These are phyloP conservation scores for Leishmania tarentolae DNA, from an alignment of 208 protist genomes.

Conservation along the genomic window DNA sequence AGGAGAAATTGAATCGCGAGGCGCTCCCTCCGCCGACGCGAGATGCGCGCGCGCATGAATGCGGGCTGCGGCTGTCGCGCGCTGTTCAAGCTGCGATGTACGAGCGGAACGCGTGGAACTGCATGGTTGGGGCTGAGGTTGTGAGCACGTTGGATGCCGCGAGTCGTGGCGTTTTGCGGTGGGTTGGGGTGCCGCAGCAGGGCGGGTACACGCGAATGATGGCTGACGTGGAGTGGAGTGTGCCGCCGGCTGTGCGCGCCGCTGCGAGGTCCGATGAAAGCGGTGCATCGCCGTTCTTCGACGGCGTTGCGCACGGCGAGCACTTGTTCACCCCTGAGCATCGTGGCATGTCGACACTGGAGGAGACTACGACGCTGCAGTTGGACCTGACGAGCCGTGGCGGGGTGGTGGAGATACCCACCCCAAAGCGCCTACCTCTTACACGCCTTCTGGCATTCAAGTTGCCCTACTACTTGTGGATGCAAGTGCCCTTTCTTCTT, in stretches of 20 bases:
- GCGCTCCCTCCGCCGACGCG: conserved; percentile 32
- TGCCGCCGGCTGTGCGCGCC: conserved; percentile 31
- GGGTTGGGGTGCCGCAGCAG: conserved; percentile 66
- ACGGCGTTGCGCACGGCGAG: conserved; percentile 67
- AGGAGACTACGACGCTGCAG: conserved; percentile 44
- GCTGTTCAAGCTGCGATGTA: conserved; percentile 32
- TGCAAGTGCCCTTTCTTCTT: conserved; percentile 53
- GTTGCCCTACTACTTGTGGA: conserved; percentile 38
- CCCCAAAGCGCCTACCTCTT: conserved; percentile 23
- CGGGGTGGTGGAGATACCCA: conserved; percentile 22
- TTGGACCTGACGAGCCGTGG: conserved; percentile 17
- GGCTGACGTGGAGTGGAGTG: conserved; percentile 74
- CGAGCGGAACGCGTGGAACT: conserved; percentile 50
- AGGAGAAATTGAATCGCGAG: conserved; percentile 49
- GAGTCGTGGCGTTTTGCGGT: conserved; percentile 62
- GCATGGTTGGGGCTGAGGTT: conserved; percentile 47
- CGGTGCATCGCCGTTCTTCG: conserved; percentile 36
- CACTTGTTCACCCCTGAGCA: conserved; percentile 52
- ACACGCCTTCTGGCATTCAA: conserved; percentile 27
- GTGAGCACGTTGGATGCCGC: conserved; percentile 28
- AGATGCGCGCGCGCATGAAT: conserved; percentile 33
- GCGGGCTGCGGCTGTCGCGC: conserved; percentile 44
- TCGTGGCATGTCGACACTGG: conserved; percentile 53
- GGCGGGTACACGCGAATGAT: conserved; percentile 50
- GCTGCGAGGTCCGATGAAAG: conserved; percentile 20